Conservation (phyloP, 164 flowering plant species). For the Houttuynia cordata region DNA sequence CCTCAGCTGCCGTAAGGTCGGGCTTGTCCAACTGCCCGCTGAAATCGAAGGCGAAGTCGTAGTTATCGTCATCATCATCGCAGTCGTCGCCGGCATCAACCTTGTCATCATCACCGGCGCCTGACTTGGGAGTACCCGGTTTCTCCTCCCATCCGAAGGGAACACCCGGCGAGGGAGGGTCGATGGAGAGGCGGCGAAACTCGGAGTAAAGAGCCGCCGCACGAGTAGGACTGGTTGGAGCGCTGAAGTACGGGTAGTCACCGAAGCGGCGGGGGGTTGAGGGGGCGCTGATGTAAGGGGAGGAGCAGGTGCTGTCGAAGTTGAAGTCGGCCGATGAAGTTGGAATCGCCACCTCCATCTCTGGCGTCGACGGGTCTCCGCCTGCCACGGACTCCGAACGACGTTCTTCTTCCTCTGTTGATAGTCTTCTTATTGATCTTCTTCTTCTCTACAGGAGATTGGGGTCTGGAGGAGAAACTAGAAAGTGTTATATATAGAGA, state of each 20-base stretch:
- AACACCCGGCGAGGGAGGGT: constrained; percentile 3
- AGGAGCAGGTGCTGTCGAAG: constrained; percentile 19
- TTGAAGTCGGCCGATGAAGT: constrained; percentile 14
- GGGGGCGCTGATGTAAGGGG: constrained; percentile 28
- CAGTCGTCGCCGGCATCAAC: not conserved
- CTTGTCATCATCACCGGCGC: not conserved
- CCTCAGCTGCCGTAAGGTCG: constrained; percentile 42
- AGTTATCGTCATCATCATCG: constrained; percentile 3
- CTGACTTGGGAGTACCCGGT: constrained; percentile 31
- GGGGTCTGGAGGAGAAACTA: too few relatives aligned
- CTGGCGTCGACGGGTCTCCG: not conserved
- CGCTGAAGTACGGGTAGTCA: constrained; percentile 20
- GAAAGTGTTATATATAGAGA: too few relatives aligned
- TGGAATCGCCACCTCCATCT: constrained; percentile 22
- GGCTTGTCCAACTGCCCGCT: constrained; percentile 25
- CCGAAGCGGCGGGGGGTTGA: constrained; percentile 23
- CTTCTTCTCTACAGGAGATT: too few relatives aligned
- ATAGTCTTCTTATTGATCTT: not conserved
- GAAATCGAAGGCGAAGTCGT: constrained; percentile 57
- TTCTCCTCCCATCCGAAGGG: constrained; percentile 43
- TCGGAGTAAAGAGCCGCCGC: constrained; percentile 16
- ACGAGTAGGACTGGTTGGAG: constrained; percentile 30
- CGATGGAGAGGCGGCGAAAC: constrained; percentile 3
- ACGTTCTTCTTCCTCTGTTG: too few relatives aligned
- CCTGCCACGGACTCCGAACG: not conserved